Evolutionary conservation across 768 basidiomycete species (phyloP), one percentile per base, ranked within the genome.

Genomic region (Russula brevipes): DNA sequence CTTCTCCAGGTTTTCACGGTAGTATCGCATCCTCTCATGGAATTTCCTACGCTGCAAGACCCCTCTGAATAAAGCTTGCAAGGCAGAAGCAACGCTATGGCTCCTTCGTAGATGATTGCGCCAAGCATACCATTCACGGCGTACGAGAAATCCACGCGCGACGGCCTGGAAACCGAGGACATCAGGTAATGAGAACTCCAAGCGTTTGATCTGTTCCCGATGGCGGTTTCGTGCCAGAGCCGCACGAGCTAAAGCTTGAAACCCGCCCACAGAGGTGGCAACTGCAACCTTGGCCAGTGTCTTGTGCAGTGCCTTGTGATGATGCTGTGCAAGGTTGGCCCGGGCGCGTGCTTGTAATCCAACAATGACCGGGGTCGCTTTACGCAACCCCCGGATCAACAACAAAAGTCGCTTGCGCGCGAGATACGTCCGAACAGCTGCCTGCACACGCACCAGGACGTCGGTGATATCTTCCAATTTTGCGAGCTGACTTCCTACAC

Each of bases 61-160:
- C 5, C 97, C 97, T 19, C 94, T 87, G 4, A 97, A 76, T 71
- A 98, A 77, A 4, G 93, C 88, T 73, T 98, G 97, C 31, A 98
- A 76, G 68, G 86, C 78, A 12, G 85, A 87, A 9, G 91, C 91
- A 24, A 87, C 82, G 6, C 81, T 80, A 41, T 91, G 84, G 68
- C 82, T 94, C 50, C 78, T 74, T 42, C 82, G 82, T 0, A 99
- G 72, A 73, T 97, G 89, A 57, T 93, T 87, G 36, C 88, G 79
- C 97, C 97, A 98, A 12, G 87, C 84, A 69, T 72, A 69, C 73
- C 86, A 95, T 10, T 88, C 86, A 38, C 72, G 76, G 19, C 94
- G 85, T 1, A 84, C 77, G 6, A 96, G 76, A 52, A 80, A 80
- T n/a, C 93, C 93, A 54, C 94, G 84, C 35, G 82, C 82, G 46